Conservation (phyloP, 805 yeast genomes). For the Lipomyces sp. region DNA sequence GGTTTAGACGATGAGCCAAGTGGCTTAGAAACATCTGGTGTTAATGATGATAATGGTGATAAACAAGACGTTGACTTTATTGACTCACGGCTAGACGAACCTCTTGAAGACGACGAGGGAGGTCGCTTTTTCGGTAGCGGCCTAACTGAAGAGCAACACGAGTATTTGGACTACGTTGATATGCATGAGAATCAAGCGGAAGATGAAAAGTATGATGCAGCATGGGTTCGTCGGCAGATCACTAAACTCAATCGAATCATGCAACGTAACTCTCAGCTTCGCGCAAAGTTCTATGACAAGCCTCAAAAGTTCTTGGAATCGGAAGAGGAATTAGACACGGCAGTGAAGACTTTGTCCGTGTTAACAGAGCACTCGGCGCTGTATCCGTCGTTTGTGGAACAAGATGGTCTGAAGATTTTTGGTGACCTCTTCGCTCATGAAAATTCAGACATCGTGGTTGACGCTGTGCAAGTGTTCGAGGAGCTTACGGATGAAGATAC, state of each 20-base stretch:
- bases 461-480: conserved; percentile 33
- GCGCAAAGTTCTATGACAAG: conserved; percentile 31
- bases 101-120: conserved; percentile 37
- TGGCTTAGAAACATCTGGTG: conserved; percentile 3
- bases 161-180: conserved; percentile 36
- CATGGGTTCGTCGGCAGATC: conserved; percentile 30
- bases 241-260: conserved; percentile 28
- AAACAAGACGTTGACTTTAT: conserved; percentile 3
- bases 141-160: conserved; percentile 32
- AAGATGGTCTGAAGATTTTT: conserved; percentile 20
- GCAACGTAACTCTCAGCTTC: conserved; percentile 33
- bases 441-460: conserved; percentile 36
- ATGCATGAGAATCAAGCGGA: conserved; percentile 15
- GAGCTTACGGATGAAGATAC: conserved; percentile 38
- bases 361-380: conserved; percentile 33
- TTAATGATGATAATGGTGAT: background rate
- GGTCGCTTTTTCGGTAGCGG: conserved; percentile 40
- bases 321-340: conserved; percentile 35
- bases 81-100: conserved; percentile 1
- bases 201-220: conserved; percentile 23
- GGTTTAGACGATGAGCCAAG: conserved; percentile 16
- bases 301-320: conserved; percentile 39
- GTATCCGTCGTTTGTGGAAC: conserved; percentile 31
- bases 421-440: conserved; percentile 32
- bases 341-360: conserved; percentile 28